phyloP scores from a whole-genome alignment of 1,284 basidiomycete genomes.

The Trametes pubescens region DNA sequence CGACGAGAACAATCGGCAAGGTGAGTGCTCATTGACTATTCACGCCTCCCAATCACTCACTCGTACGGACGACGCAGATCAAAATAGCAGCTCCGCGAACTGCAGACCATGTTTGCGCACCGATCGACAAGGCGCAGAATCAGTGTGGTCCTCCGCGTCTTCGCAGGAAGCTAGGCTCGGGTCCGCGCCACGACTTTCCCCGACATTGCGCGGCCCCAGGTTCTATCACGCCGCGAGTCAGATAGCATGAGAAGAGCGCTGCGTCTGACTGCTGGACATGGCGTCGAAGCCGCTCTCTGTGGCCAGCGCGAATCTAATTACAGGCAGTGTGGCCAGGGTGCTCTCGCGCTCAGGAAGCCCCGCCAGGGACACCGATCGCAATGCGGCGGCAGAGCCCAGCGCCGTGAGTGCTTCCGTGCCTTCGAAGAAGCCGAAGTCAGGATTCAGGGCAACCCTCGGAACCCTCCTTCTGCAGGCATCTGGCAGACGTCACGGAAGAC shows the following conservation, averaged over 20 bases:
- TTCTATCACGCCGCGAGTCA: not conserved
- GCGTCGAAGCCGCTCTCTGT: not conserved
- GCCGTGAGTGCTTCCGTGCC: not conserved
- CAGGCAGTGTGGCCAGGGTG: not conserved
- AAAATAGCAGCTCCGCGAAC: not conserved
- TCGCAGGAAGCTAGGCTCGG: conserved; percentile 1
- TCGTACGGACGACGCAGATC: not conserved
- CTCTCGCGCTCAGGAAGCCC: not conserved
- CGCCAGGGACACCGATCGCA: conserved; percentile 1
- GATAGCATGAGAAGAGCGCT: not conserved
- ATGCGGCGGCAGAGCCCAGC: not conserved
- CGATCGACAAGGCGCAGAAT: conserved; percentile 4
- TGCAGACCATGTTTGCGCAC: not conserved
- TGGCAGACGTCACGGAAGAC: conserved; percentile 3
- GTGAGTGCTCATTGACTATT: not conserved
- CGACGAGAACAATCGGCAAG: conserved; percentile 1
- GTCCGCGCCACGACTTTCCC: conserved; percentile 6
- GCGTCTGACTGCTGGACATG: not conserved
- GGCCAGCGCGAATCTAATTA: conserved; percentile 1
- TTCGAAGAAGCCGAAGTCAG: conserved; percentile 6
- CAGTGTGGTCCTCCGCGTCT: not conserved
- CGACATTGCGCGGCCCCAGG: not conserved
- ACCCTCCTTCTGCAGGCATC: not conserved
- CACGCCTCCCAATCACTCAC: not conserved
- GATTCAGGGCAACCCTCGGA: not conserved